phyloP scores from a whole-genome alignment of 2,329 filamentous ascomycete species.

The Cladosporium velox region DNA sequence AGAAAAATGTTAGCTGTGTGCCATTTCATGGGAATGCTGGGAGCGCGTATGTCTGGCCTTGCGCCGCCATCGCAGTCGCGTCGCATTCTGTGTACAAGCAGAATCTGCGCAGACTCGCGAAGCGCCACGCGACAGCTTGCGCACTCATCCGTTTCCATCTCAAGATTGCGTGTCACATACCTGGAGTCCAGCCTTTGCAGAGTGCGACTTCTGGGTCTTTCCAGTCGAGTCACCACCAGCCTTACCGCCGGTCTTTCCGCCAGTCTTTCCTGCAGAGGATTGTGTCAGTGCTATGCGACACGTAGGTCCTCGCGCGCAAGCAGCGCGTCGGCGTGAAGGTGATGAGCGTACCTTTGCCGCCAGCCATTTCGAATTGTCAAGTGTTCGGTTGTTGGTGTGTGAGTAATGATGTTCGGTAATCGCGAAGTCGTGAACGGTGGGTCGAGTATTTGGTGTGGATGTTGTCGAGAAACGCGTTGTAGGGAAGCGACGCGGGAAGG shows the following conservation, averaged over 20 bases:
- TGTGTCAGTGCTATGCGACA: slow-evolving; percentile 34
- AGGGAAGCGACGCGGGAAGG: slow-evolving; percentile 8
- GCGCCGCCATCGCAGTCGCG: slow-evolving; percentile 9
- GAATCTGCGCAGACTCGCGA: neutral
- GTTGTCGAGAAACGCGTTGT: slow-evolving; percentile 3
- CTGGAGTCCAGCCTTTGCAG: slow-evolving; percentile 91
- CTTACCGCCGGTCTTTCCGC: slow-evolving; percentile 89
- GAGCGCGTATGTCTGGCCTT: neutral
- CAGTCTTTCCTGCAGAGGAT: slow-evolving; percentile 54
- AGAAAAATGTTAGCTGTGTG: slow-evolving; percentile 15
- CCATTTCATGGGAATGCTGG: slow-evolving; percentile 5
- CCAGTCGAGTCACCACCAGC: slow-evolving; percentile 66
- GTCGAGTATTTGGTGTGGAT: slow-evolving; percentile 3
- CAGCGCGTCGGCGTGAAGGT: slow-evolving; percentile 51
- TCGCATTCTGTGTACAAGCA: slow-evolving; percentile 2
- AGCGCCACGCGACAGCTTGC: neutral
- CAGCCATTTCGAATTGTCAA: slow-evolving; percentile 58
- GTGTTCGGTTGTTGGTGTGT: slow-evolving; percentile 19
- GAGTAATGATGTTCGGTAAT: neutral
- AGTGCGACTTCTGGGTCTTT: slow-evolving; percentile 92
- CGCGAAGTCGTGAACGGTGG: neutral
- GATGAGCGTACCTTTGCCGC: slow-evolving; percentile 80
- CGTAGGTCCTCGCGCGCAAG: slow-evolving; percentile 27
- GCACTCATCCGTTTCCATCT: neutral
- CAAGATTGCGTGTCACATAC: slow-evolving; percentile 57